A percentile compares a stretch with the other conserved stretches of the same genome.
Conservation (phyloP, 2,329 filamentous ascomycete species). For the Alternaria solani region DNA sequence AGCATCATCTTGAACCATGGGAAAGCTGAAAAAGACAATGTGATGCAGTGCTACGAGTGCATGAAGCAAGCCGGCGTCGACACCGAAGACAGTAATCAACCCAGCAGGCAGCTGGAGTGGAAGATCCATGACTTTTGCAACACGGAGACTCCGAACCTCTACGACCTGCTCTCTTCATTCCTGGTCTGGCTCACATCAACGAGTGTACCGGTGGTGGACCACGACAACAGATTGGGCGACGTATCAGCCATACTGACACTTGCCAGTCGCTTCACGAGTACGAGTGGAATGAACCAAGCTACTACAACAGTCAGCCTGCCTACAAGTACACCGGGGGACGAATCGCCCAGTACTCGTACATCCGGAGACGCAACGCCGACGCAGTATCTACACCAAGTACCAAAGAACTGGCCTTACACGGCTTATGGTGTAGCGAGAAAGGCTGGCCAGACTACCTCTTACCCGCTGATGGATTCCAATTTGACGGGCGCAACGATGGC, state of each 20-base stretch:
- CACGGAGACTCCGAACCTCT: background rate
- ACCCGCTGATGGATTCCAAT: background rate
- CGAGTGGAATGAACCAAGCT: background rate
- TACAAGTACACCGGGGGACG: background rate
- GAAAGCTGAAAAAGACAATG: background rate
- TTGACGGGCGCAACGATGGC: constrained; percentile 7
- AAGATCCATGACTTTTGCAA: constrained; percentile 18
- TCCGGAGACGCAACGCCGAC: background rate
- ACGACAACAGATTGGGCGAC: background rate
- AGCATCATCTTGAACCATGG: background rate
- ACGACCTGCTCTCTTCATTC: constrained; percentile 3
- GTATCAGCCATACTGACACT: background rate
- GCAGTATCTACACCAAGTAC: constrained; percentile 17
- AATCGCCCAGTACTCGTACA: background rate
- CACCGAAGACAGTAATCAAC: background rate
- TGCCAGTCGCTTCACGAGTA: background rate
- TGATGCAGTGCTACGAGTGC: constrained; percentile 9
- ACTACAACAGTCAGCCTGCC: background rate
- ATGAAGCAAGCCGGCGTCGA: constrained; percentile 10
- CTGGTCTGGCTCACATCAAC: constrained; percentile 1
- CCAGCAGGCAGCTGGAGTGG: background rate
- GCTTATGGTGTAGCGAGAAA: constrained; percentile 1
- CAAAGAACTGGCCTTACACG: constrained; percentile 22
- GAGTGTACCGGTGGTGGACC: background rate
- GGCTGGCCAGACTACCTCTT: background rate